Percentiles rank a stretch among this genome's conserved stretches.
phyloP scores from a whole-genome alignment of 306 rosid species.

The Gillenia trifoliata region DNA sequence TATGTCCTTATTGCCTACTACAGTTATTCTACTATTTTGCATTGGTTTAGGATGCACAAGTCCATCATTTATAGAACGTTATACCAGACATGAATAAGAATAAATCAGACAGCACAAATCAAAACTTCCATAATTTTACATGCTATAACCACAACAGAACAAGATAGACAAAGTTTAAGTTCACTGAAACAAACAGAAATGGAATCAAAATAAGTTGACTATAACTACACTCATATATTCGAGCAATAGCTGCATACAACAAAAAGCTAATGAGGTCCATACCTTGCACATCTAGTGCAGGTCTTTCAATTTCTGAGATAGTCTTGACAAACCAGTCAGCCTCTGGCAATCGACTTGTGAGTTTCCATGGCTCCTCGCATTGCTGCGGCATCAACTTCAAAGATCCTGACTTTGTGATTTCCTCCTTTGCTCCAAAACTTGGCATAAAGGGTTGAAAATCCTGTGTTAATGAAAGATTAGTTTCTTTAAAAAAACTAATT shows the following conservation, averaged over 20 bases:
- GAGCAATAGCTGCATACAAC: constrained; percentile 11
- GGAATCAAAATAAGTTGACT: background rate
- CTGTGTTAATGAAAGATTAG: constrained; percentile 30
- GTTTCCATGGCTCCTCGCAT: constrained; percentile 37
- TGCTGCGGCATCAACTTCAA: constrained; percentile 36
- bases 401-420: constrained; percentile 41
- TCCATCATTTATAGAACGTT: background rate
- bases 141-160: background rate
- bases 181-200: background rate
- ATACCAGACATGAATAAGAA: constrained; percentile 1
- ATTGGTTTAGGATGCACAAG: background rate
- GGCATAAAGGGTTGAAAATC: constrained; percentile 46
- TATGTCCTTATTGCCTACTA: background rate
- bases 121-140: background rate
- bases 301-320: constrained; percentile 38
- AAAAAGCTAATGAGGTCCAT: constrained; percentile 22
- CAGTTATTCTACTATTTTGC: background rate
- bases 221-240: background rate
- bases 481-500: background rate
- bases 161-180: background rate
- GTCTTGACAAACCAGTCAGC: constrained; percentile 32
- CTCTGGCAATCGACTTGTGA: constrained; percentile 32
- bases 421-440: constrained; percentile 33
- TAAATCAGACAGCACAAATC: background rate
- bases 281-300: constrained; percentile 47